These are phyloP conservation scores for Saccharomyces kudriavzevii DNA, from an alignment of 805 yeast genomes.

Conservation along the genomic window DNA sequence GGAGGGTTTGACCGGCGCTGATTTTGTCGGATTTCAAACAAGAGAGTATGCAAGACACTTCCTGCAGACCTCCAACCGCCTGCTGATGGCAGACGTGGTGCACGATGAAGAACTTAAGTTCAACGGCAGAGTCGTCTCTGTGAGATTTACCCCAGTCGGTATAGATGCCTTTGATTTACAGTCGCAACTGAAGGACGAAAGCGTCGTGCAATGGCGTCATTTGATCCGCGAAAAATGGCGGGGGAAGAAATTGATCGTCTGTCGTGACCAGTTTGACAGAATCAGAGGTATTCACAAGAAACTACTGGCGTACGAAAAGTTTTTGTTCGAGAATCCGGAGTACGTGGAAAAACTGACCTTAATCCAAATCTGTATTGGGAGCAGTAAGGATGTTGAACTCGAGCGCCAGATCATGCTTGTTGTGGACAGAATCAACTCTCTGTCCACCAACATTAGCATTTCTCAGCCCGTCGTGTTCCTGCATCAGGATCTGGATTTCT, in stretches of 20 bases:
- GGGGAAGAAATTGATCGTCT: slow-evolving; percentile 60
- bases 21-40: slow-evolving; percentile 81
- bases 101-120: slow-evolving; percentile 50
- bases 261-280: slow-evolving; percentile 81
- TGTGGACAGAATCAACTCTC: slow-evolving; percentile 77
- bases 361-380: slow-evolving; percentile 73
- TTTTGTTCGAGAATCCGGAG: slow-evolving; percentile 64
- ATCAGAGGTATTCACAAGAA: slow-evolving; percentile 86
- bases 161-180: slow-evolving; percentile 58
- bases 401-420: slow-evolving; percentile 68
- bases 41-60: slow-evolving; percentile 91
- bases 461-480: slow-evolving; percentile 80
- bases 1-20: slow-evolving; percentile 82
- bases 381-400: slow-evolving; percentile 48
- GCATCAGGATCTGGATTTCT: slow-evolving; percentile 82
- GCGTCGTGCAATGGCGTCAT: slow-evolving; percentile 56
- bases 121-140: slow-evolving; percentile 48
- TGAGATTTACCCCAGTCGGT: slow-evolving; percentile 65
- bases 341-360: slow-evolving; percentile 62
- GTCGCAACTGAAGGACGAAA: slow-evolving; percentile 37
- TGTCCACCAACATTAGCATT: slow-evolving; percentile 61
- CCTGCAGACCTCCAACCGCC: slow-evolving; percentile 77
- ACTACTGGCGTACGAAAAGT: slow-evolving; percentile 74
- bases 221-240: slow-evolving; percentile 75
- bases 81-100: slow-evolving; percentile 75